Conservation (phyloP, 2,329 filamentous ascomycete species). For the Acrocalymma vagum region DNA sequence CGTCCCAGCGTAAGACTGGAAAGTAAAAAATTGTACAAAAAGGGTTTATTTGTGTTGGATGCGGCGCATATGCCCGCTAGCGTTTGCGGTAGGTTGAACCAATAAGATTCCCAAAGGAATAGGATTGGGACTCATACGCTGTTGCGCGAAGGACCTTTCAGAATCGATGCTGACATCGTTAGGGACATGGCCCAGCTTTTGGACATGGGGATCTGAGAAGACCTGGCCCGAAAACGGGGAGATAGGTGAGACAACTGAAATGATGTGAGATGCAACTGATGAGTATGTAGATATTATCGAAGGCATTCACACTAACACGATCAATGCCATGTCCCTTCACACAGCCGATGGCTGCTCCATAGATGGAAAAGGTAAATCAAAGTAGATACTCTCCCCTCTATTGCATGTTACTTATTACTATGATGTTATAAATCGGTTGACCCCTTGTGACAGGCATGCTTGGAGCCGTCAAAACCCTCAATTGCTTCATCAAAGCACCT, state of each 20-base stretch:
- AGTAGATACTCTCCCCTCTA: neutral
- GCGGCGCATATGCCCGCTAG: slow-evolving; percentile 56
- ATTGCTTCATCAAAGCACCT: slow-evolving; percentile 25
- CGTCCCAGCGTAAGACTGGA: slow-evolving; percentile 55
- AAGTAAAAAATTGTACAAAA: slow-evolving; percentile 51
- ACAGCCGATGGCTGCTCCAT: slow-evolving; percentile 27
- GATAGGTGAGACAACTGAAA: slow-evolving; percentile 36
- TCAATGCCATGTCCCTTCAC: slow-evolving; percentile 28
- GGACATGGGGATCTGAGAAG: slow-evolving; percentile 41
- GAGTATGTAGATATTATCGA: slow-evolving; percentile 52
- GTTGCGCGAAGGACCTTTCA: slow-evolving; percentile 49
- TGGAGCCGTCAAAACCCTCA: slow-evolving; percentile 18
- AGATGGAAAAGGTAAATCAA: slow-evolving; percentile 8
- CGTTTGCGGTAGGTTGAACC: slow-evolving; percentile 45
- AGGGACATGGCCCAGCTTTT: slow-evolving; percentile 53
- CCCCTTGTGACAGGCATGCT: slow-evolving; percentile 6
- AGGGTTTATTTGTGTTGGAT: slow-evolving; percentile 54
- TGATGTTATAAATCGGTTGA: too few species aligned
- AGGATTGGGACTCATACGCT: too few species aligned
- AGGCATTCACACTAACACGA: slow-evolving; percentile 30
- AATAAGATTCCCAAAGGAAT: neutral
- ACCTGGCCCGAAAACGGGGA: slow-evolving; percentile 30
- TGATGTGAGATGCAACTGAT: slow-evolving; percentile 39
- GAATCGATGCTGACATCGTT: slow-evolving; percentile 48
- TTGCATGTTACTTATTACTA: too few species aligned